Evolutionary conservation across 2,329 filamentous ascomycete genomes (phyloP), one percentile per base, ranked within the genome.

Genomic region (Parasarocladium wereldwijsianum): DNA sequence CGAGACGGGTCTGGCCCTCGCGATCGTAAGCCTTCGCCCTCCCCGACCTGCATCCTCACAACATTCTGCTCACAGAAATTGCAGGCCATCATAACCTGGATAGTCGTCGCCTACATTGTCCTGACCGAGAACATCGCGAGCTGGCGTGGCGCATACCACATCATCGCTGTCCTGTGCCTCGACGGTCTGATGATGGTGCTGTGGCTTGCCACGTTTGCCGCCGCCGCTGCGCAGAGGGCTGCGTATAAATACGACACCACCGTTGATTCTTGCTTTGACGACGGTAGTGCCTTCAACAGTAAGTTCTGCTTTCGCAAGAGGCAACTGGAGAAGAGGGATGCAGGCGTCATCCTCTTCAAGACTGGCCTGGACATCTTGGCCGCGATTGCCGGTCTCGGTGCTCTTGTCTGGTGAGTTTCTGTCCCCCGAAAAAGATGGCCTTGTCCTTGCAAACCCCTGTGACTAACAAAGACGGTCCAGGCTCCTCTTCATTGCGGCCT

Each of bases 31-130:
- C 23, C 12, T 8, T 8, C 7, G 8, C 26, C 12, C n/a, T 19
- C 24, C 13, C 24, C 33, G 15, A 12, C 18, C 8, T 17, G 17
- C 8, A 11, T 15, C 22, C 26, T 13, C 5, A 11, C 17, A 14
- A 8, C 2, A 3, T 20, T 20, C 30, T 39, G 7, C 38, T 40
- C 36, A 31, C 10, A 15, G 18, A 36, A 31, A 26, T 15, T 30
- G 17, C 20, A 64, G 61, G 43, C 49, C 11, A 31, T 66, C 36
- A 47, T 65, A 37, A 64, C 60, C 15, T 64, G 59, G 58, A 29
- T 62, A 18, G 43, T 55, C 24, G 43, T 61, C 18, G 38, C 43
- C 8, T 66, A 65, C 44, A 40, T 45, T 13, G 29, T 64, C 37
- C 36, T 58, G 3, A 45, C 58, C 13, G 60, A 63, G 34, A 59